A percentile compares a stretch with the other conserved stretches of the same genome.
Evolutionary conservation across 2,329 filamentous ascomycete genomes (phyloP).

Genomic region (Trichoderma aggressivum): DNA sequence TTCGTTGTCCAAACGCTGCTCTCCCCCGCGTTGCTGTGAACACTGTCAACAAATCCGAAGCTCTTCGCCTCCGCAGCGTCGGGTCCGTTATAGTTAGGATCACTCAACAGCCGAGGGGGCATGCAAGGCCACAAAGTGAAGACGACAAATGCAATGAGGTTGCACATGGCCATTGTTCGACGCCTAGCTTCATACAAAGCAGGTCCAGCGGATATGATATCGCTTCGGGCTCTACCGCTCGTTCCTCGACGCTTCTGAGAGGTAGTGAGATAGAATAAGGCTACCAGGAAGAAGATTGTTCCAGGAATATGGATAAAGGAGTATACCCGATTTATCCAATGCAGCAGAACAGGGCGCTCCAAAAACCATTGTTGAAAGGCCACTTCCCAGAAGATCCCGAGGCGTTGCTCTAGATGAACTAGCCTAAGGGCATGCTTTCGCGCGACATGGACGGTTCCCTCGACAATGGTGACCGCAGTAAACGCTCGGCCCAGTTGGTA

Average conservation of each 20-base stretch:
- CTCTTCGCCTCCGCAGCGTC: slow-evolving; percentile 57
- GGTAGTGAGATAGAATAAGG: slow-evolving; percentile 68
- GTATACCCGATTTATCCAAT: slow-evolving; percentile 69
- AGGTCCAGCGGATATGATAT: slow-evolving; percentile 38
- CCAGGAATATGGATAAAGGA: slow-evolving; percentile 77
- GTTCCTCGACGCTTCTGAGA: slow-evolving; percentile 48
- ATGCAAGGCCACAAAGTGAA: slow-evolving; percentile 64
- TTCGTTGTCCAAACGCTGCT: slow-evolving; percentile 66
- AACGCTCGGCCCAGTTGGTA: slow-evolving; percentile 73
- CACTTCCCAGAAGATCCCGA: slow-evolving; percentile 64
- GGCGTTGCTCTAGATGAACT: slow-evolving; percentile 61
- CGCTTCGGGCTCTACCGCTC: slow-evolving; percentile 27
- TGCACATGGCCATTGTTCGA: slow-evolving; percentile 60
- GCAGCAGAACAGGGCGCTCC: slow-evolving; percentile 53
- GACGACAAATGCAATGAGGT: slow-evolving; percentile 57
- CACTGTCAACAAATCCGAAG: slow-evolving; percentile 60
- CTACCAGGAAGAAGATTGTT: slow-evolving; percentile 63
- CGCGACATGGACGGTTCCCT: slow-evolving; percentile 65
- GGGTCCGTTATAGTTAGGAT: slow-evolving; percentile 51
- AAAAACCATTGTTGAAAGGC: slow-evolving; percentile 54
- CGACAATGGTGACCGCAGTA: slow-evolving; percentile 64
- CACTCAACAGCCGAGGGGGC: slow-evolving; percentile 58
- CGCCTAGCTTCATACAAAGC: slow-evolving; percentile 53
- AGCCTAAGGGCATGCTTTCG: slow-evolving; percentile 66
- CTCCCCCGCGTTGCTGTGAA: slow-evolving; percentile 47